Conservation (phyloP, 768 basidiomycete species). For the Suillus americanus region DNA sequence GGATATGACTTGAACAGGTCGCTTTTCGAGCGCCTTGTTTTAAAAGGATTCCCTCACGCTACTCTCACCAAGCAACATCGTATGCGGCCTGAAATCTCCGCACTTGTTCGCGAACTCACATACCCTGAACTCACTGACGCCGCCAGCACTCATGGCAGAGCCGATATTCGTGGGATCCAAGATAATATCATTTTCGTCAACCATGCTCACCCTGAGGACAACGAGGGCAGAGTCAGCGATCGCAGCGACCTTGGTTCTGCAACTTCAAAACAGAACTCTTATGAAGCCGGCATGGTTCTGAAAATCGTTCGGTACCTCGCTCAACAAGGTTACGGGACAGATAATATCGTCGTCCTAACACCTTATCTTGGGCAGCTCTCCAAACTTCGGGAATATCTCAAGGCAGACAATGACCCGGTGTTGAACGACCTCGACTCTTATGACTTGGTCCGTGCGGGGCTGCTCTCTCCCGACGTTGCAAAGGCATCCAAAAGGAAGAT, state of each 20-base stretch:
- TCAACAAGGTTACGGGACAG: constrained; percentile 62
- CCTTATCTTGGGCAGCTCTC: constrained; percentile 63
- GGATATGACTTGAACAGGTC: constrained; percentile 62
- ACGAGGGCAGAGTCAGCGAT: constrained; percentile 36
- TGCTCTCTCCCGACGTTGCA: constrained; percentile 42
- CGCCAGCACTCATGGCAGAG: constrained; percentile 41
- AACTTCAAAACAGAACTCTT: constrained; percentile 54
- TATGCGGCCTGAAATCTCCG: constrained; percentile 67
- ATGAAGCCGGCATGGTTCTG: constrained; percentile 56
- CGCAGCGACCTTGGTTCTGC: constrained; percentile 40
- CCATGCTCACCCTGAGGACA: constrained; percentile 54
- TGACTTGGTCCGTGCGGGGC: constrained; percentile 55
- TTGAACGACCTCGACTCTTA: constrained; percentile 59
- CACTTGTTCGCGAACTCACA: constrained; percentile 53
- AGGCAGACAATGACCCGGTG: constrained; percentile 47
- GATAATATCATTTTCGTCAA: constrained; percentile 59
- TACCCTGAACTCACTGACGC: constrained; percentile 61
- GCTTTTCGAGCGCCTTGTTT: constrained; percentile 61
- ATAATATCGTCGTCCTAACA: constrained; percentile 57
- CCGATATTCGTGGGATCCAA: constrained; percentile 48
- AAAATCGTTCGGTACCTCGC: constrained; percentile 60
- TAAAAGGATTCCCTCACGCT: constrained; percentile 54
- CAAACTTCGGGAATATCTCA: constrained; percentile 41
- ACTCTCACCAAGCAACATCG: constrained; percentile 55
- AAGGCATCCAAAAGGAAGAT: constrained; percentile 43